phyloP scores from a whole-genome alignment of 2,329 filamentous ascomycete species.

The Colletotrichum tanaceti region DNA sequence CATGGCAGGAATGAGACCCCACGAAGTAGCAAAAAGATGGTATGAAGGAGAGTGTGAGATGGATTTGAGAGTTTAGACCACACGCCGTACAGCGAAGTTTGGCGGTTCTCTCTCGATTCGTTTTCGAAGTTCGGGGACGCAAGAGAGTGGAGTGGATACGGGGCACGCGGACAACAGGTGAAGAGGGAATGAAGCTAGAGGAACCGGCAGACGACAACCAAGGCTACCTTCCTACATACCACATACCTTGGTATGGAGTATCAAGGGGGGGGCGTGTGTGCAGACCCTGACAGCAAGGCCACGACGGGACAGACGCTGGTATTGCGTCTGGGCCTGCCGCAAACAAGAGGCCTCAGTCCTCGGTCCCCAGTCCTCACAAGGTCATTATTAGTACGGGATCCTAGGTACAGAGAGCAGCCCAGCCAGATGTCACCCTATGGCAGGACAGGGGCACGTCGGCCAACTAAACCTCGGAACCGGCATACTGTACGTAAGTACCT shows the following conservation, averaged over 20 bases:
- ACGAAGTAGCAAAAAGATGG: slow-evolving; percentile 38
- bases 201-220: slow-evolving; percentile 4
- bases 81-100: slow-evolving; percentile 20
- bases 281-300: background rate
- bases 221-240: too few species aligned
- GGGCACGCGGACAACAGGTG: slow-evolving; percentile 12
- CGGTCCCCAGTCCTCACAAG: background rate
- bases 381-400: slow-evolving; percentile 3
- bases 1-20: slow-evolving; percentile 30
- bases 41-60: slow-evolving; percentile 35
- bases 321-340: slow-evolving; percentile 26
- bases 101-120: slow-evolving; percentile 20
- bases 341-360: slow-evolving; percentile 3
- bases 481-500: background rate
- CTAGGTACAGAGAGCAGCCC: background rate
- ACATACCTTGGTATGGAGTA: too few species aligned
- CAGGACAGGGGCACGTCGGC: slow-evolving; percentile 1
- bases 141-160: slow-evolving; percentile 25
- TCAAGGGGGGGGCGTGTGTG: background rate
- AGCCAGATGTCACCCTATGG: slow-evolving; percentile 13
- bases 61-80: slow-evolving; percentile 35
- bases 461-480: background rate
- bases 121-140: slow-evolving; percentile 26
- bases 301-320: slow-evolving; percentile 1
- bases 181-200: slow-evolving; percentile 24